A percentile compares a stretch with the other conserved stretches of the same genome.
Evolutionary conservation across 2,329 filamentous ascomycete genomes (phyloP).

Genomic region (Coniella vitis): DNA sequence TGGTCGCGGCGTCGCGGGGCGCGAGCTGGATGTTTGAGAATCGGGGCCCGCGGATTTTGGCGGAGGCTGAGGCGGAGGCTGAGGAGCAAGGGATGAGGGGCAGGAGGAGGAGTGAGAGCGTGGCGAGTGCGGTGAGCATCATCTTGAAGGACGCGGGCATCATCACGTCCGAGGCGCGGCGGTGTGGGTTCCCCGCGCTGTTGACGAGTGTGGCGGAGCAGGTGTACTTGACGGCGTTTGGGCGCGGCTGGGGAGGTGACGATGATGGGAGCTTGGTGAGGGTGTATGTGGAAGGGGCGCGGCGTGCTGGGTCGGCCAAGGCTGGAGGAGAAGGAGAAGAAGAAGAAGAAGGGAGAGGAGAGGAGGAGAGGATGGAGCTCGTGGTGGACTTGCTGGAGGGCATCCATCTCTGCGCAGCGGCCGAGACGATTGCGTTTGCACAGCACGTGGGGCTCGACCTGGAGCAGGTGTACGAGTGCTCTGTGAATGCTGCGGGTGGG

Average conservation of each 20-base stretch:
- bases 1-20: conserved; percentile 39
- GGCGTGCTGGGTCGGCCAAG: conserved; percentile 25
- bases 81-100: no score
- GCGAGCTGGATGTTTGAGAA: conserved; percentile 60
- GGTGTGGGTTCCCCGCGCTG: conserved; percentile 50
- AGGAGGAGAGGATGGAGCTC: conserved; percentile 31
- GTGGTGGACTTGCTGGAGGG: conserved; percentile 35
- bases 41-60: conserved; percentile 47
- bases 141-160: conserved; percentile 58
- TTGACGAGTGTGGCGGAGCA: conserved; percentile 59
- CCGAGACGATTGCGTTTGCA: conserved; percentile 37
- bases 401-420: conserved; percentile 36
- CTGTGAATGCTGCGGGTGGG: conserved; percentile 38
- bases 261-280: conserved; percentile 38
- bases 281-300: conserved; percentile 34
- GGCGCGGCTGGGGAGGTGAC: conserved; percentile 45
- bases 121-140: conserved; percentile 53
- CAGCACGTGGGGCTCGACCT: conserved; percentile 34
- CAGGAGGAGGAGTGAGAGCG: conserved; percentile 33
- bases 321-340: conserved; percentile 26
- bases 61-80: no score
- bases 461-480: conserved; percentile 38
- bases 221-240: conserved; percentile 53
- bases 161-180: conserved; percentile 58
- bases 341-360: conserved; percentile 22